A percentile compares a stretch with the other conserved stretches of the same genome.
phyloP scores from a whole-genome alignment of 2,329 filamentous ascomycete species.

The Hypoxylon sp. region DNA sequence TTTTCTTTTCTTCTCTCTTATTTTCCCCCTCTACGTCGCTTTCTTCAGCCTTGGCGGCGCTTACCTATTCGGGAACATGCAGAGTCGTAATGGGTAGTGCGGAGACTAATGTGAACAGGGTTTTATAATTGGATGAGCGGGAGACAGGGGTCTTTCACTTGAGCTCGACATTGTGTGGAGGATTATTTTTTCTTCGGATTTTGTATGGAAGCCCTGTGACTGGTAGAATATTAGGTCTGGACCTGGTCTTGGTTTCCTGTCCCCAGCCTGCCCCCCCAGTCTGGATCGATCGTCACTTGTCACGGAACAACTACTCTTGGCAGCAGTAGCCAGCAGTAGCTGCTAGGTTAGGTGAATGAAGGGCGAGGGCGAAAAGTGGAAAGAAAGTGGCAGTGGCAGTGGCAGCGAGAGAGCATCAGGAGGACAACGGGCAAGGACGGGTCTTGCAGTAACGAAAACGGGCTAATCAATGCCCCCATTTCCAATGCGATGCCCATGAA shows the following conservation, averaged over 20 bases:
- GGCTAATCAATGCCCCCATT: conserved; percentile 35
- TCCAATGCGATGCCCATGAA: conserved; percentile 33
- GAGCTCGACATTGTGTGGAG: conserved; percentile 43
- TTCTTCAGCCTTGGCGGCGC: conserved; percentile 29
- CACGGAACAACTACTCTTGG: conserved; percentile 41
- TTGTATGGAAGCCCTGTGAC: conserved; percentile 39
- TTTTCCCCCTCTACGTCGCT: conserved; percentile 7
- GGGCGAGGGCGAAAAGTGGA: conserved; percentile 9
- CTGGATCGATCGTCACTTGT: conserved; percentile 46
- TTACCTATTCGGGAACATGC: conserved; percentile 31
- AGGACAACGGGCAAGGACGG: conserved; percentile 23
- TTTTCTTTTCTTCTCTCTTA: conserved; percentile 6
- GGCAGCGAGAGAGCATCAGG: conserved; percentile 24
- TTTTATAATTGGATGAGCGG: conserved; percentile 44
- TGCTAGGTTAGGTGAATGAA: conserved; percentile 22
- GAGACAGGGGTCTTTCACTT: conserved; percentile 35
- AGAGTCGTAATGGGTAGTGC: conserved; percentile 38
- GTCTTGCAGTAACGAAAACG: conserved; percentile 36
- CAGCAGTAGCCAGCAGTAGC: conserved; percentile 17
- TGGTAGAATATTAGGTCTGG: conserved; percentile 38
- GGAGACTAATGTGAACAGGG: conserved; percentile 39
- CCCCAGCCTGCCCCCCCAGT: conserved; percentile 32
- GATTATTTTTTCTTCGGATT: conserved; percentile 31
- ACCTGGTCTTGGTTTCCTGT: conserved; percentile 22
- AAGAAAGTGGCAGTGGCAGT: conserved; percentile 20